Evolutionary conservation across 2,329 filamentous ascomycete genomes (phyloP), one percentile per base, ranked within the genome.

Genomic region (Talaromyces sp.): DNA sequence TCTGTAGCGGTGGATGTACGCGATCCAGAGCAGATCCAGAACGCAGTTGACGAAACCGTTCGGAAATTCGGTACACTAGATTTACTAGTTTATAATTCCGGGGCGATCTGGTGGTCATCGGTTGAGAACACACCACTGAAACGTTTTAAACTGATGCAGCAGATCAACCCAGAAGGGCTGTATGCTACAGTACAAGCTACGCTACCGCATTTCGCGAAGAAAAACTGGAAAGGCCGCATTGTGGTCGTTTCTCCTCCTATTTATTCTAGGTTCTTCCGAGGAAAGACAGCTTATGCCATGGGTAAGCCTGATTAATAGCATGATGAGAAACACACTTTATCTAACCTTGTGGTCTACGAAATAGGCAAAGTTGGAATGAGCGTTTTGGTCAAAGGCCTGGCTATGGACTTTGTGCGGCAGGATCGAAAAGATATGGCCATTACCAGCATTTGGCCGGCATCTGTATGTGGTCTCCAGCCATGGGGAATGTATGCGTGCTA

Each of bases 161-260:
- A 79, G 55, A 83, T 91, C 56, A 91, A 91, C 63, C 80, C 83
- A 0, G 86, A 90, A 62, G 91, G 90, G 0, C 76, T 95, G 0
- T 95, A 95, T 71, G 87, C 81, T 16, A 80, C 81, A 3, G 67
- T 94, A 5, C 87, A 91, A 63, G 85, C 86, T 4, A 74, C 80
- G 2, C 77, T 94, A 17, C 89, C 90, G 2, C 78, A 86, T 54
- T 86, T 93, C 54, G 72, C 73, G 50, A 73, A 77, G 43, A 78
- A 77, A 55, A 75, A 64, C 0, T 81, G 78, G 73, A 79, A 76
- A 22, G 88, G 85, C 0, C 75, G 90, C 22, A 83, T 95, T 56
- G 76, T 95, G 41, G 88, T 94, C 49, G 87, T 95, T 49, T 89
- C 86, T 65, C 91, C 91, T 20, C 90, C 90, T 1, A 92, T 95